Conservation (phyloP, 2,329 filamentous ascomycete species). For the Chaetothyriales sp. region DNA sequence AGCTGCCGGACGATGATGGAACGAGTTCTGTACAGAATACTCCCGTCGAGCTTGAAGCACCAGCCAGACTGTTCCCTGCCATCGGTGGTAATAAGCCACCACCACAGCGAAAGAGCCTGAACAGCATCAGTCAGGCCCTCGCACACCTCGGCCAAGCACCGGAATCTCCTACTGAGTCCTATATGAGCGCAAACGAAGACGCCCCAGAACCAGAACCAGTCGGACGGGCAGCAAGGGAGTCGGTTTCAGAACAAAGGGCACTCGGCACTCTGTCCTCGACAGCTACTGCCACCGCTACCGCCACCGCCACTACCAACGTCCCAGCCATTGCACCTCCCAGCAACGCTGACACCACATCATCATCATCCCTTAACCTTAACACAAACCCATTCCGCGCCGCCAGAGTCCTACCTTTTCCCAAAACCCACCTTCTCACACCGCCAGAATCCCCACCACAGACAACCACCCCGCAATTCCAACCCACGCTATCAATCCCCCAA, state of each 20-base stretch:
- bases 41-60: conserved; percentile 1
- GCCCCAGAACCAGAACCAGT: neutral
- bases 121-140: neutral
- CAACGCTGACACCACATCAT: no score
- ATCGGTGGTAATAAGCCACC: neutral
- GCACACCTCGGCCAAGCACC: neutral
- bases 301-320: no score
- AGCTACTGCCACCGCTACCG: neutral
- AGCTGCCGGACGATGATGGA: neutral
- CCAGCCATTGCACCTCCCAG: no score
- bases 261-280: neutral
- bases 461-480: no score
- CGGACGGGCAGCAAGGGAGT: neutral
- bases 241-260: neutral
- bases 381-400: neutral
- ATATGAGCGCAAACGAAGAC: neutral
- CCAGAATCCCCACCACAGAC: neutral
- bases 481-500: neutral
- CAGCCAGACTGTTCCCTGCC: neutral
- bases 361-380: no score
- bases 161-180: neutral
- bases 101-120: neutral
- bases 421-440: neutral
- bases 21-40: neutral
- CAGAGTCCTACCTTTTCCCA: no score